Base-by-base conservation (phyloP, 352 stramenopile genomes). In the Pelagophyceae sp. region DNA sequence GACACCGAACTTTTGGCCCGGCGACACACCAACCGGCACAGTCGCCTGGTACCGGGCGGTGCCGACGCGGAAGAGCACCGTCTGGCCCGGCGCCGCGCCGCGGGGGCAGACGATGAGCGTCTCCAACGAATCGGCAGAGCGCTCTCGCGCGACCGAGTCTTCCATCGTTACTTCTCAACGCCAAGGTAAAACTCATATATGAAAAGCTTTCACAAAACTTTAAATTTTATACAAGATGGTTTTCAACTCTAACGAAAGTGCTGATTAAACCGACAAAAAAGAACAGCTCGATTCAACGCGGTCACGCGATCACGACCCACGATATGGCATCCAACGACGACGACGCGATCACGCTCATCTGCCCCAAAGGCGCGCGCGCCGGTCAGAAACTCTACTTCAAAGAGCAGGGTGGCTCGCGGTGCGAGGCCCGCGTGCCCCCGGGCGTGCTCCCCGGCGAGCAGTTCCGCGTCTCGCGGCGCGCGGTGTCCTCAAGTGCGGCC, bases 91-190 rank as follows among this genome's bases (percentile, higher is more conserved):
- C 67, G 15, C 29, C 20, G 67, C 67, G 67, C n/a, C 23, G 15
- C 35, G 67, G 5, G 67, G 67, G 38, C 67, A 74, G 35, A 74
- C 31, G 15, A 74, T 33, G n/a, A n/a, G n/a, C n/a, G n/a, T n/a
- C n/a, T n/a, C n/a, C n/a, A n/a, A n/a, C n/a, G n/a, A n/a, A n/a
- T n/a, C n/a, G n/a, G n/a, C n/a, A n/a, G n/a, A n/a, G n/a, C n/a
- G n/a, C n/a, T n/a, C n/a, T n/a, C n/a, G n/a, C n/a, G n/a, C n/a
- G n/a, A n/a, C n/a, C n/a, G n/a, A n/a, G n/a, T n/a, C n/a, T n/a
- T n/a, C n/a, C n/a, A n/a, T n/a, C n/a, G n/a, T n/a, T n/a, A n/a
- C n/a, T n/a, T n/a, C n/a, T n/a, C n/a, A n/a, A n/a, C n/a, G n/a
- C n/a, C n/a, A n/a, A n/a, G n/a, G n/a, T n/a, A n/a, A n/a, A n/a